These are phyloP conservation scores for Barnettozyma wickerhamii DNA, from an alignment of 805 yeast species.

Conservation along the genomic window DNA sequence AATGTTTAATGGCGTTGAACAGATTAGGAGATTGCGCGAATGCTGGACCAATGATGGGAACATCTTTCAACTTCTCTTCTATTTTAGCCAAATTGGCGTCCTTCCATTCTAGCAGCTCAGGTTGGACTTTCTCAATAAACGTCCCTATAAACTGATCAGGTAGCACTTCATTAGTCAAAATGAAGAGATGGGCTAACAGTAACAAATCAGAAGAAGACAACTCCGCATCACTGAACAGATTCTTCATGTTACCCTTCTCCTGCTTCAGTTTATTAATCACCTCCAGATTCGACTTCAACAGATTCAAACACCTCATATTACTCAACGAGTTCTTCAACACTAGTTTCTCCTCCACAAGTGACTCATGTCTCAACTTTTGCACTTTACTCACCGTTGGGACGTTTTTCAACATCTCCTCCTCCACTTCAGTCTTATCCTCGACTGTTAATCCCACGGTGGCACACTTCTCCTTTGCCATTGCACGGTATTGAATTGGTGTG, in stretches of 20 bases:
- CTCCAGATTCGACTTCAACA: constrained; percentile 11
- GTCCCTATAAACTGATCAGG: constrained; percentile 37
- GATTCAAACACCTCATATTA: constrained; percentile 24
- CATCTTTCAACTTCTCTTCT: constrained; percentile 9
- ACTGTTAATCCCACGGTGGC: constrained; percentile 29
- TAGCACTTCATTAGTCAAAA: constrained; percentile 29
- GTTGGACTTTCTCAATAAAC: constrained; percentile 27
- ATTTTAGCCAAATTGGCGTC: constrained; percentile 8
- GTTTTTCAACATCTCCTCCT: constrained; percentile 26
- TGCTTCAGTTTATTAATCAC: constrained; percentile 12
- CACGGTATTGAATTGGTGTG: constrained; percentile 48
- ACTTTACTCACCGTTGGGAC: constrained; percentile 40
- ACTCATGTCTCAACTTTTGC: constrained; percentile 65
- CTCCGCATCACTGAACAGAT: neutral
- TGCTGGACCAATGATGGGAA: constrained; percentile 16
- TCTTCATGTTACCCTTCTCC: constrained; percentile 11
- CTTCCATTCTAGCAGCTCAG: constrained; percentile 21
- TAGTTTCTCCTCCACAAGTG: constrained; percentile 31
- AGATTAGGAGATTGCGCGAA: constrained; percentile 23
- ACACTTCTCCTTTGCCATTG: constrained; percentile 29
- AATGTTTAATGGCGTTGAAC: constrained; percentile 15
- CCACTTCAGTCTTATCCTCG: constrained; percentile 27
- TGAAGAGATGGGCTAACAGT: constrained; percentile 32
- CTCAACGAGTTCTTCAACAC: constrained; percentile 23
- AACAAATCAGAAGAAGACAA: constrained; percentile 33